Conservation (phyloP, 768 basidiomycete species). For the Lentinula sp. region DNA sequence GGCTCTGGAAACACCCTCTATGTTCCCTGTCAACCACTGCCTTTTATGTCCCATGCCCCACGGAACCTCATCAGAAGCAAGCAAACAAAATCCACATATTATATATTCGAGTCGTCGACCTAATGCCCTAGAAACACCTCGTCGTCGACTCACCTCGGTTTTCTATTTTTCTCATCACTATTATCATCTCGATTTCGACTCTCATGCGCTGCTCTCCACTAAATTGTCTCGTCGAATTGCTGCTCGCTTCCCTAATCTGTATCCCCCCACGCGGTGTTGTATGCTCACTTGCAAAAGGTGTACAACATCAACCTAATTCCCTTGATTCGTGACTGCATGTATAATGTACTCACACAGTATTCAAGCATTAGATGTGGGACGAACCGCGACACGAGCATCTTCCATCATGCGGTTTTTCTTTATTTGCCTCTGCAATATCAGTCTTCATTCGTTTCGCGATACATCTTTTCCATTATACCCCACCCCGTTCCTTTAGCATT, state of each 20-base stretch:
- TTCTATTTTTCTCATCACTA: conserved; percentile 10
- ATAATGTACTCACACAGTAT: not conserved
- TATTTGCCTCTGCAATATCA: conserved; percentile 36
- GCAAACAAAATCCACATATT: conserved; percentile 10
- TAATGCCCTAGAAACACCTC: not conserved
- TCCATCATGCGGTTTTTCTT: conserved; percentile 28
- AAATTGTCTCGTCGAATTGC: conserved; percentile 41
- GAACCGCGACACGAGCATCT: conserved; percentile 27
- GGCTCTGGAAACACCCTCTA: conserved; percentile 7
- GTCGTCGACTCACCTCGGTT: conserved; percentile 1
- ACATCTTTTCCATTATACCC: conserved; percentile 28
- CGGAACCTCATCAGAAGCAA: conserved; percentile 10
- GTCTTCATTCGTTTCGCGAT: conserved; percentile 46
- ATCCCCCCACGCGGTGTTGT: conserved; percentile 8
- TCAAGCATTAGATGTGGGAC: conserved; percentile 8
- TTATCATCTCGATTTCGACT: conserved; percentile 30
- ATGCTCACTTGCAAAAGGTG: conserved; percentile 1
- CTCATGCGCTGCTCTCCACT: conserved; percentile 57
- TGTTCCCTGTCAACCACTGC: conserved; percentile 1
- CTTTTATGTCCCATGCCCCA: not conserved
- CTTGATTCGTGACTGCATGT: conserved; percentile 1
- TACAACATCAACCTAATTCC: conserved; percentile 6
- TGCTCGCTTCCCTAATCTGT: conserved; percentile 16
- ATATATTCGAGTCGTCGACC: not conserved
- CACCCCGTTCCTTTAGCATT: conserved; percentile 10